These are phyloP conservation scores for Chaetomium strumarium DNA, from an alignment of 2,329 filamentous ascomycete genomes.

Conservation along the genomic window DNA sequence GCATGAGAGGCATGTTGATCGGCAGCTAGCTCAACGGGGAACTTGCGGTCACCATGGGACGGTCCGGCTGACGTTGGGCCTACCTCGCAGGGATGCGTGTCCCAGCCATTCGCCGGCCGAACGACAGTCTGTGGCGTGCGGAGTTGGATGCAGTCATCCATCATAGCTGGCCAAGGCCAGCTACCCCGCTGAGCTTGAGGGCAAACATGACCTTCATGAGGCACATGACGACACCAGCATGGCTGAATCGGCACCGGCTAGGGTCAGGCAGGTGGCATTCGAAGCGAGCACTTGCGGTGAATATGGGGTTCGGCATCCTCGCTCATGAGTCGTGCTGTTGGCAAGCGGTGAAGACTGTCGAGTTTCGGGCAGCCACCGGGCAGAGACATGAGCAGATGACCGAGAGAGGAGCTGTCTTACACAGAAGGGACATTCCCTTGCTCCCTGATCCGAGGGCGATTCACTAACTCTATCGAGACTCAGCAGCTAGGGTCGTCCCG, in stretches of 20 bases:
- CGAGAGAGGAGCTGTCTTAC: neutral
- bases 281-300: neutral
- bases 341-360: conserved; percentile 11
- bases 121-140: conserved; percentile 6
- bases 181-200: conserved; percentile 14
- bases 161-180: conserved; percentile 2
- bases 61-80: conserved; percentile 17
- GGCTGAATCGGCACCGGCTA: conserved; percentile 3
- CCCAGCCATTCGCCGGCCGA: neutral
- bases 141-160: conserved; percentile 5
- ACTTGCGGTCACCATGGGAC: conserved; percentile 18
- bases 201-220: conserved; percentile 14
- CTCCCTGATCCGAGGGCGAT: too few species aligned
- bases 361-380: conserved; percentile 2
- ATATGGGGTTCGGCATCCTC: too few species aligned
- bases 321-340: too few species aligned
- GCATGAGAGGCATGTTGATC: conserved; percentile 13
- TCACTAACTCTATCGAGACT: too few species aligned
- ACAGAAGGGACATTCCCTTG: neutral
- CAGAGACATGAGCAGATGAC: conserved; percentile 4
- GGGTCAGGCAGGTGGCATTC: neutral
- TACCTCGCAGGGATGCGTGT: neutral
- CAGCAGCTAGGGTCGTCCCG: neutral
- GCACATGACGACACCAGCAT: conserved; percentile 20
- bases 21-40: conserved; percentile 11